Base-by-base conservation (phyloP, 148 eudicot genomes). In the Hydrangea macrophylla region DNA sequence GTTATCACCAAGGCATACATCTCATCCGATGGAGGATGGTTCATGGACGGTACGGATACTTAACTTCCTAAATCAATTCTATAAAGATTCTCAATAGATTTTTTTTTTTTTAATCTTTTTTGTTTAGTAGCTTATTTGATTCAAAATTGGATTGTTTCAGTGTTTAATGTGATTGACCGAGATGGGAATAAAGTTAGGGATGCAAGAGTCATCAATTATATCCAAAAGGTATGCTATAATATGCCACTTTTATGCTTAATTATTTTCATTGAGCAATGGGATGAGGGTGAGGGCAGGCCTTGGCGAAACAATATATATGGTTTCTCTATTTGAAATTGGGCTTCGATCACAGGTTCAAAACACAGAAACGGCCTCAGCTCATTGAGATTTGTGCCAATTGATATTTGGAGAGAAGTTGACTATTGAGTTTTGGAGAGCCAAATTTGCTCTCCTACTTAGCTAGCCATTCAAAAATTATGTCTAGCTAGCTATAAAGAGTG, bases 11-110 rank as follows among this genome's bases (percentile, higher is more conserved):
- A 92, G 81, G 96, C 92, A 3, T 90, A 92, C 72, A 86, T 92
- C 37, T 92, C 94, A 33, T 92, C 98, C 5, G 98, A 92, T 74
- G 96, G 94, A 12, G 96, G 86, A 68, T 92, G 98, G 98, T 92
- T 92, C 82, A 92, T 92, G 98, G 96, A 90, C 77, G 98, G 98
- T 90, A 84, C 20, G 74, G 18, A 51, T 65, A 44, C 50, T 30
- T n/a, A 9, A 37, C 18, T 30, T 15, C 53, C 27, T 27, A 17
- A 20, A 39, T 0, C 24, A 48, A 48, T 58, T 53, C 53, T 12
- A 18, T 20, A 7, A 23, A 32, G 30, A 26, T n/a, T 45, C 0
- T 32, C 36, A 25, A 13, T 42, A 22, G 9, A 33, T 71, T 26
- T 53, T 54, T 26, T 58, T 42, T 42, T 1, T 2, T 42, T 42